Evolutionary conservation across 768 basidiomycete species (phyloP).

Genomic region (Tephrocybe sp.): DNA sequence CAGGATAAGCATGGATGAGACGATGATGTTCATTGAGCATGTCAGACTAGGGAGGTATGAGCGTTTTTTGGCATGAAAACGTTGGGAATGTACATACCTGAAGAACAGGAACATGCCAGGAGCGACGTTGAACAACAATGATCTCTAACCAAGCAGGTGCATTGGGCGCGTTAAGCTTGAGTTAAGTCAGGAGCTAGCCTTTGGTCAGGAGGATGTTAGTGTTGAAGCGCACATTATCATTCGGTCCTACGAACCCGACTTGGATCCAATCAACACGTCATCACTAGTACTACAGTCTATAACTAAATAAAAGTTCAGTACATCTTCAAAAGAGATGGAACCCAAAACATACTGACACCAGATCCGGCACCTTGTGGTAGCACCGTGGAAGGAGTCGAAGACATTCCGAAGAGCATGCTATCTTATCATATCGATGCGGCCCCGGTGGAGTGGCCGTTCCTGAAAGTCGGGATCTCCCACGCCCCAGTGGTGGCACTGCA

Average conservation of each 20-base stretch:
- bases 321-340: no score
- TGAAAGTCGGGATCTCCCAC: no score
- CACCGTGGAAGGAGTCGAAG: no score
- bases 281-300: no score
- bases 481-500: no score
- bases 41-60: slow-evolving; percentile 49
- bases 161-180: slow-evolving; percentile 89
- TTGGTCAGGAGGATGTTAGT: background rate
- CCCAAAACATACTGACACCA: no score
- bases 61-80: background rate
- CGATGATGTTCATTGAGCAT: slow-evolving; percentile 90
- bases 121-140: slow-evolving; percentile 62
- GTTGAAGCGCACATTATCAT: background rate
- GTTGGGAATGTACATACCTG: slow-evolving; percentile 42
- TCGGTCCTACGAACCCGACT: slow-evolving; percentile 53
- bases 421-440: no score
- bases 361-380: no score
- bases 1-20: slow-evolving; percentile 82
- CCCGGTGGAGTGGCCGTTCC: no score
- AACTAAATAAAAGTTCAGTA: no score
- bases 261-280: slow-evolving; percentile 86
- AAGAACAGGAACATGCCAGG: slow-evolving; percentile 91
- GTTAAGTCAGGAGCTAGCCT: slow-evolving; percentile 76
- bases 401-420: no score
- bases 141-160: slow-evolving; percentile 92